Percentiles rank a stretch among this genome's conserved stretches.
phyloP scores from a whole-genome alignment of 164 flowering plant species.

The Umbilicus rupestris region DNA sequence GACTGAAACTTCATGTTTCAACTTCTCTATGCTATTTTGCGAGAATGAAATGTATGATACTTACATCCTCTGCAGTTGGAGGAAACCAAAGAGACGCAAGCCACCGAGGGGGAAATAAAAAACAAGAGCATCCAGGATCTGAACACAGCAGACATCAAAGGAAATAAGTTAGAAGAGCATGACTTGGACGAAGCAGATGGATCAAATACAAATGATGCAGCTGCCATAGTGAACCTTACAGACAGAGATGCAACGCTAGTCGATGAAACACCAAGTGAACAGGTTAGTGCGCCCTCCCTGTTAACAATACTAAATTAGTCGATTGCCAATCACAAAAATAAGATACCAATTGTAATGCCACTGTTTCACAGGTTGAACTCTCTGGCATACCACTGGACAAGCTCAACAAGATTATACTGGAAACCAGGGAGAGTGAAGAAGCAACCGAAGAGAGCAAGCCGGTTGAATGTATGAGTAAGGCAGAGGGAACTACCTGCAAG shows the following conservation, averaged over 20 bases:
- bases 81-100: neutral
- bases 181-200: neutral
- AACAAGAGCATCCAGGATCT: neutral
- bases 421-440: neutral
- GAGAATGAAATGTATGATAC: no score
- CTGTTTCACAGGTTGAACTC: neutral
- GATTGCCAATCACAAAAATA: neutral
- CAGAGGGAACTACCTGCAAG: neutral
- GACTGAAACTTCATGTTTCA: neutral
- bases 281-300: neutral
- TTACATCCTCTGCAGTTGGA: no score
- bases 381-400: neutral
- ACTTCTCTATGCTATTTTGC: neutral
- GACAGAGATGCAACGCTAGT: neutral
- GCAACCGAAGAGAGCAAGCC: neutral
- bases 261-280: neutral
- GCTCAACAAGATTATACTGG: neutral
- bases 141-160: neutral
- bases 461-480: neutral
- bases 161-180: neutral
- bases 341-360: neutral
- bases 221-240: neutral
- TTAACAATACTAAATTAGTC: neutral
- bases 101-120: neutral
- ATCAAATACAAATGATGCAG: neutral